A percentile compares a stretch with the other conserved stretches of the same genome.
Conservation (phyloP, 73 alveolate species). For the Symbiodinium pilosum region DNA sequence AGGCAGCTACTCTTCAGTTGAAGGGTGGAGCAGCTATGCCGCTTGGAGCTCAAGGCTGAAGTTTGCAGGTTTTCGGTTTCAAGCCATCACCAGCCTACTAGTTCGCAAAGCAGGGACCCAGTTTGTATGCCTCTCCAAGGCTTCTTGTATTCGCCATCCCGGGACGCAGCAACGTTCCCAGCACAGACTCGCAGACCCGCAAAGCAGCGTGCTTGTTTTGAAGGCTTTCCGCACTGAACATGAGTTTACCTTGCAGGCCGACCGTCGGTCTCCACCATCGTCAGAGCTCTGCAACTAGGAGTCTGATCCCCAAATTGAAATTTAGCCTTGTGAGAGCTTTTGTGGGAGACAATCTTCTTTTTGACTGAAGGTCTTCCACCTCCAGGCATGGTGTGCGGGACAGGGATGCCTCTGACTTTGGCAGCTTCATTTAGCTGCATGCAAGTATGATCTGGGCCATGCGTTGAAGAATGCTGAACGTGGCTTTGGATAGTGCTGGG, state of each 20-base stretch:
- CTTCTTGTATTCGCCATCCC: slow-evolving; percentile 29
- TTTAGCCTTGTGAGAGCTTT: not conserved
- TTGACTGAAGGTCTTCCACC: slow-evolving; percentile 41
- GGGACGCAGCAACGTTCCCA: not conserved
- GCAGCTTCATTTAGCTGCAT: too few relatives aligned
- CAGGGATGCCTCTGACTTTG: too few relatives aligned
- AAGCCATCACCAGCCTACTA: too few relatives aligned
- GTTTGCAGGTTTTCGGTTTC: too few relatives aligned
- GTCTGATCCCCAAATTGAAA: not conserved
- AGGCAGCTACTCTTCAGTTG: slow-evolving; percentile 52
- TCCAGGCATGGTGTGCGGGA: slow-evolving; percentile 34
- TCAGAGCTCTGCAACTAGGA: slow-evolving; percentile 26
- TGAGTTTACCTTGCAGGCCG: too few relatives aligned
- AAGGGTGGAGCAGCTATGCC: slow-evolving; percentile 59
- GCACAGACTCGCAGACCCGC: too few relatives aligned
- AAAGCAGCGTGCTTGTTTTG: too few relatives aligned
- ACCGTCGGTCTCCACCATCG: slow-evolving; percentile 24
- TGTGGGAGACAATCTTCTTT: not conserved
- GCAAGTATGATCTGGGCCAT: too few relatives aligned
- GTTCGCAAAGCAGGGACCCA: not conserved
- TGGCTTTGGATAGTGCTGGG: not conserved
- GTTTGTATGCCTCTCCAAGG: not conserved
- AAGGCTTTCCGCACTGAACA: too few relatives aligned
- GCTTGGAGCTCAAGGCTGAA: not conserved
- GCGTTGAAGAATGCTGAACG: not conserved